Evolutionary conservation across 192 early-diverging fungal genomes (phyloP), one percentile per base, ranked within the genome.

Genomic region (Glomus cerebriforme): DNA sequence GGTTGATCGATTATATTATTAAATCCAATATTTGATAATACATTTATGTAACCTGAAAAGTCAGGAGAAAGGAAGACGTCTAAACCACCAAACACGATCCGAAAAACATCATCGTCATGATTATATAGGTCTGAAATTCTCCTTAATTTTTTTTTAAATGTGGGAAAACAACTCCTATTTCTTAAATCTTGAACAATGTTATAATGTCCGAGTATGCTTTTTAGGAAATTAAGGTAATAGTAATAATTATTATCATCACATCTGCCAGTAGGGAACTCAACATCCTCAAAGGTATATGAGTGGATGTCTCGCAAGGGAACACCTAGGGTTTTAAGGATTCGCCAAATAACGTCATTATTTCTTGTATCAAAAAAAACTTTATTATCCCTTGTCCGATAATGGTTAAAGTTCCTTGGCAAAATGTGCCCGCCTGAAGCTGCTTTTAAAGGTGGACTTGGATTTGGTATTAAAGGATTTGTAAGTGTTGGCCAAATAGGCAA

Each of bases 401-500:
- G 17, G 3, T n/a, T 0, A 13, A 45, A 8, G 1, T 15, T 32
- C 1, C 1, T 70, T 8, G 37, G 39, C 7, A 70, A 45, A 70
- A 70, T 10, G 2, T 27, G 22, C 17, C 68, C 68, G 12, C 8
- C 1, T 47, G 24, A 47, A n/a, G 39, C 68, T 70, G 68, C 17
- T 9, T 13, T 27, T 26, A 45, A 70, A 26, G 9, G 19, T 2
- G 37, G 37, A 15, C 24, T 12, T 8, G 5, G 1, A 5, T 45
- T 26, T 70, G 0, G 9, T 8, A 10, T 12, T 27, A 27, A 47
- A 2, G 37, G n/a, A 45, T 45, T 45, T 19, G 2, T 13, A 2
- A 35, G 39, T 26, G n/a, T n/a, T 70, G 6, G 1, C 68, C 68
- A 70, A 39, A 70, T 70, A 47, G 68, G 68, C 1, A 70, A 45